Conservation (phyloP, 2,329 filamentous ascomycete species). For the Penicillium sumatraense region DNA sequence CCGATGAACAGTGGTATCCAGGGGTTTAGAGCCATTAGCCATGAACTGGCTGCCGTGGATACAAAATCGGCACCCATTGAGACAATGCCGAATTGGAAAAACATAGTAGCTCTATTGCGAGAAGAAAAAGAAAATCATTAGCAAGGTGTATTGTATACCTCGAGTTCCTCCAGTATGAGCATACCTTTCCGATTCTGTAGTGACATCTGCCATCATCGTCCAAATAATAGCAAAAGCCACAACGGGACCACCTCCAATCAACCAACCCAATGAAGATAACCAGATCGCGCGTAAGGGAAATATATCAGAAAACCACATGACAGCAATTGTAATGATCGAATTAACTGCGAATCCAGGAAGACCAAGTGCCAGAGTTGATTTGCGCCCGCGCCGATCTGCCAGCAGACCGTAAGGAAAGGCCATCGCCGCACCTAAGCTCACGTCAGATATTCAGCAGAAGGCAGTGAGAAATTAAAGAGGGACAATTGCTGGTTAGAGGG, state of each 20-base stretch:
- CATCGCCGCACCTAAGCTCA: conserved; percentile 45
- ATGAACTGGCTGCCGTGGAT: conserved; percentile 44
- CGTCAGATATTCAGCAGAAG: not conserved
- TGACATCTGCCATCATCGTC: conserved; percentile 59
- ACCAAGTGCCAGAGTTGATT: conserved; percentile 48
- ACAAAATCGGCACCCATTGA: conserved; percentile 46
- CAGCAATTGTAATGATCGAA: conserved; percentile 35
- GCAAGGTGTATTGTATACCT: conserved; percentile 5
- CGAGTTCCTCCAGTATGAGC: conserved; percentile 12
- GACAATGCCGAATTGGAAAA: conserved; percentile 47
- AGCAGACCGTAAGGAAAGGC: conserved; percentile 56
- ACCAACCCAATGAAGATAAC: conserved; percentile 51
- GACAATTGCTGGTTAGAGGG: too few species aligned
- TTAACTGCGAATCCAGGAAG: conserved; percentile 48
- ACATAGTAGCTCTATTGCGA: conserved; percentile 39
- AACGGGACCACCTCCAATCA: conserved; percentile 54
- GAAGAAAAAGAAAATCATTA: conserved; percentile 13
- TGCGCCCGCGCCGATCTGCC: conserved; percentile 54
- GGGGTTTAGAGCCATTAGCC: conserved; percentile 45
- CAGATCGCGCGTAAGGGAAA: conserved; percentile 54
- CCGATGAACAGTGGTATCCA: conserved; percentile 48
- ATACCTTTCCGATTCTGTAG: conserved; percentile 50
- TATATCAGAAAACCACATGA: conserved; percentile 44
- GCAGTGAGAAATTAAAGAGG: not conserved
- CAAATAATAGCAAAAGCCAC: conserved; percentile 53